These are phyloP conservation scores for Tolypocladium amazonense DNA, from an alignment of 2,329 filamentous ascomycete species.

Conservation along the genomic window DNA sequence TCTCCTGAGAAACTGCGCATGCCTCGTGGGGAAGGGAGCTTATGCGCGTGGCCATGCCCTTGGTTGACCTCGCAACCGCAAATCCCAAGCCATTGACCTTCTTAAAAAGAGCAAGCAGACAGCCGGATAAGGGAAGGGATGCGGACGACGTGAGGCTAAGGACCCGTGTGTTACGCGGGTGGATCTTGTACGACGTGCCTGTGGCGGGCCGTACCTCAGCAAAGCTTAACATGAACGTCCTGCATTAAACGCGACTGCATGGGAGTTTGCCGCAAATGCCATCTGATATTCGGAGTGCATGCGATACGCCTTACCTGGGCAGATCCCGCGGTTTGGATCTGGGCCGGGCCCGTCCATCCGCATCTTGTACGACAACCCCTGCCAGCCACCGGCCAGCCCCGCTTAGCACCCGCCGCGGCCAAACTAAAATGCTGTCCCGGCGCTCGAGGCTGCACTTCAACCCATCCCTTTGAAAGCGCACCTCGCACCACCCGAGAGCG, in stretches of 20 bases:
- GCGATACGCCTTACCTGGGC: too few relatives aligned
- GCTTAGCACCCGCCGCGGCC: background rate
- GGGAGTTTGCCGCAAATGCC: background rate
- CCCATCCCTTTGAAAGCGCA: background rate
- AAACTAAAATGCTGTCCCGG: background rate
- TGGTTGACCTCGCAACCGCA: background rate
- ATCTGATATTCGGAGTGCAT: background rate
- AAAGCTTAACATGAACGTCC: background rate
- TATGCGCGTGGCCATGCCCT: background rate
- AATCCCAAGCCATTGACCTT: background rate
- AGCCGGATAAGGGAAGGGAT: background rate
- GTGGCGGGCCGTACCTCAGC: background rate
- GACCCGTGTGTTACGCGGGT: background rate
- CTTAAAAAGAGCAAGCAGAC: background rate
- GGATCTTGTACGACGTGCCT: background rate
- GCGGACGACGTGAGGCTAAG: background rate
- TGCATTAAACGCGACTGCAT: background rate
- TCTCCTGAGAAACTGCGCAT: background rate
- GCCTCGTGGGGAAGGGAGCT: background rate
- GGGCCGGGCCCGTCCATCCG: background rate
- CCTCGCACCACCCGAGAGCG: background rate
- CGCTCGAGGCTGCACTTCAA: background rate
- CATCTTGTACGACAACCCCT: background rate
- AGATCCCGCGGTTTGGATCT: background rate
- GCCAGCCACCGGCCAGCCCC: background rate